A percentile compares a stretch with the other conserved stretches of the same genome.
phyloP scores from a whole-genome alignment of 1,139 yeast species.

The Kluyveromyces sp. region DNA sequence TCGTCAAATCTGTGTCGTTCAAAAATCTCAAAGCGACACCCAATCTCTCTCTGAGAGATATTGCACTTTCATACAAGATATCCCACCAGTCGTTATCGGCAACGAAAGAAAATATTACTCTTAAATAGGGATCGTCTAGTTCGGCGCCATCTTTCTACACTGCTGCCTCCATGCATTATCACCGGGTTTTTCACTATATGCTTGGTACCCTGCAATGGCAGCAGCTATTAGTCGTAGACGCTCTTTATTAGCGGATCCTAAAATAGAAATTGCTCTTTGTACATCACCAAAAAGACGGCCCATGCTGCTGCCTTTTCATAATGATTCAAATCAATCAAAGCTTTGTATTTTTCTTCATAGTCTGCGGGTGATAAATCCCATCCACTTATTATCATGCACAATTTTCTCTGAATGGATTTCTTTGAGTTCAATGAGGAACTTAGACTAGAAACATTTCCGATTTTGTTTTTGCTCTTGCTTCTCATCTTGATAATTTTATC shows the following conservation, averaged over 20 bases:
- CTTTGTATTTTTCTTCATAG: conserved; percentile 59
- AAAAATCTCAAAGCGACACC: conserved; percentile 86
- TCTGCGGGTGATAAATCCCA: conserved; percentile 82
- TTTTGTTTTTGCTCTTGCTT: conserved; percentile 20
- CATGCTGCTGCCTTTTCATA: conserved; percentile 93
- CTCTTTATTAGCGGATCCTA: conserved; percentile 39
- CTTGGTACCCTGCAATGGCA: conserved; percentile 88
- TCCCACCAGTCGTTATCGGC: conserved; percentile 98
- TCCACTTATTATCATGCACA: conserved; percentile 81
- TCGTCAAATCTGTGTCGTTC: conserved; percentile 65
- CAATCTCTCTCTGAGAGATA: conserved; percentile 79
- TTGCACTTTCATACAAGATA: conserved; percentile 79
- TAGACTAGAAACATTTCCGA: conserved; percentile 18
- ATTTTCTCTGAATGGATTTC: conserved; percentile 55
- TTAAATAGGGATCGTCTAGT: conserved; percentile 76
- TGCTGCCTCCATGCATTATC: conserved; percentile 92
- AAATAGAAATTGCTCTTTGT: conserved; percentile 65
- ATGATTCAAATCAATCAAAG: conserved; percentile 51
- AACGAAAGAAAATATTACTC: conserved; percentile 89
- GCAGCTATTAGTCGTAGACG: conserved; percentile 75
- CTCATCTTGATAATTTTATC: conserved; percentile 31
- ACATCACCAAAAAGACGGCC: conserved; percentile 96
- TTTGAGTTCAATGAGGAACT: conserved; percentile 29
- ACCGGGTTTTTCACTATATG: conserved; percentile 50
- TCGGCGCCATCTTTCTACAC: conserved; percentile 85